A percentile compares a stretch with the other conserved stretches of the same genome.
Conservation (phyloP, 176 grass and related monocot genomes). For the Cenchrus purpureus region DNA sequence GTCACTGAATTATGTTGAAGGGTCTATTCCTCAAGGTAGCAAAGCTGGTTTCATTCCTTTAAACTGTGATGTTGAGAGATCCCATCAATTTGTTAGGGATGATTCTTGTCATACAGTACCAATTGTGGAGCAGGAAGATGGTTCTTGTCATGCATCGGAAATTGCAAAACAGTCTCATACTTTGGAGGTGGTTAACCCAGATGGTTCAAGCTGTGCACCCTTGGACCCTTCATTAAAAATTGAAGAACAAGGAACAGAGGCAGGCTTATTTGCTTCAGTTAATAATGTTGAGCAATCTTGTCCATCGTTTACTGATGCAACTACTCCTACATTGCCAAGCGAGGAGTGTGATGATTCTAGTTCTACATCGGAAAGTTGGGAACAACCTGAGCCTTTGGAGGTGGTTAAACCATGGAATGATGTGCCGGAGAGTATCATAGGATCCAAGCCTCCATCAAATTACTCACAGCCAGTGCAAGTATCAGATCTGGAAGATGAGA, state of each 20-base stretch:
- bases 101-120: not conserved
- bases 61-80: slow-evolving; percentile 32
- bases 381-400: slow-evolving; percentile 16
- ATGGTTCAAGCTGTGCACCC: slow-evolving; percentile 23
- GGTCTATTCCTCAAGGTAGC: not conserved
- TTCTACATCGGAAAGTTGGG: not conserved
- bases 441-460: not conserved
- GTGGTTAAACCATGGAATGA: slow-evolving; percentile 10
- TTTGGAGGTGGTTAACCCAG: not conserved
- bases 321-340: not conserved
- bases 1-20: slow-evolving; percentile 29
- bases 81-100: not conserved
- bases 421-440: not conserved
- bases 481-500: slow-evolving; percentile 18
- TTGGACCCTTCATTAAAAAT: slow-evolving; percentile 2
- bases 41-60: not conserved
- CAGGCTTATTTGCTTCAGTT: slow-evolving; percentile 1
- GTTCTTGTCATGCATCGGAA: not conserved
- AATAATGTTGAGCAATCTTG: not conserved
- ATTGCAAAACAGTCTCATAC: not conserved
- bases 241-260: slow-evolving; percentile 5
- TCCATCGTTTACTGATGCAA: not conserved
- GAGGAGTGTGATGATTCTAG: not conserved
- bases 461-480: slow-evolving; percentile 17
- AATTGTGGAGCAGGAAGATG: slow-evolving; percentile 3